A percentile compares a stretch with the other conserved stretches of the same genome.
Conservation (phyloP, 1,139 yeast genomes). For the Saccharomyces hybrid region DNA sequence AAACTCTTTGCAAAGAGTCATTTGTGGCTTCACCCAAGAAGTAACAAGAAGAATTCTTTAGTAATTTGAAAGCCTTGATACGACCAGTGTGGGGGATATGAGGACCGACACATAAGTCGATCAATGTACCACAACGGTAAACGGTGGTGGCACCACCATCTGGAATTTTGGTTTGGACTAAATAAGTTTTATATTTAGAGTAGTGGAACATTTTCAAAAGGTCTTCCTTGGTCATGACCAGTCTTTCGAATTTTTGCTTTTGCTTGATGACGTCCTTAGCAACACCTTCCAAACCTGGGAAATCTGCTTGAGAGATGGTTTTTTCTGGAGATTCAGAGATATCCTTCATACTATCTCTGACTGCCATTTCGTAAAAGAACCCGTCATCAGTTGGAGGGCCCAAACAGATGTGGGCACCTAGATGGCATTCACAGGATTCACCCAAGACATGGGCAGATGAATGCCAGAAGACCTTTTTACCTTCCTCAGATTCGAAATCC, state of each 20-base stretch:
- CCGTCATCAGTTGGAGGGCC: slow-evolving; percentile 99
- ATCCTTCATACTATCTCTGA: slow-evolving; percentile 42
- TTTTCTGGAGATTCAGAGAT: slow-evolving; percentile 51
- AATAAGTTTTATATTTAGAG: slow-evolving; percentile 89
- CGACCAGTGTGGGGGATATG: slow-evolving; percentile 97
- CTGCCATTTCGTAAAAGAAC: slow-evolving; percentile 93
- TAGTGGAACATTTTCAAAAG: slow-evolving; percentile 87
- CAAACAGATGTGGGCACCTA: slow-evolving; percentile 83
- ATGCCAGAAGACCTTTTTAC: slow-evolving; percentile 96
- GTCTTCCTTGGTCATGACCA: slow-evolving; percentile 86
- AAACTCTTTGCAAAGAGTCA: slow-evolving; percentile 93
- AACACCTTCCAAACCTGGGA: slow-evolving; percentile 74
- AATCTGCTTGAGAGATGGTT: slow-evolving; percentile 76
- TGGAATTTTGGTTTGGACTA: slow-evolving; percentile 82
- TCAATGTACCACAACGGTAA: slow-evolving; percentile 95
- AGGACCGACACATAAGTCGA: slow-evolving; percentile 96
- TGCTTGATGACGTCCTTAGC: slow-evolving; percentile 91
- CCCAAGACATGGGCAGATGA: slow-evolving; percentile 98
- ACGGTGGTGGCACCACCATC: slow-evolving; percentile 96
- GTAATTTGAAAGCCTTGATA: slow-evolving; percentile 86
- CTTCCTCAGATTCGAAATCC: slow-evolving; percentile 80
- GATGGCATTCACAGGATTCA: slow-evolving; percentile 94
- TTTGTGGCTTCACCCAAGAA: slow-evolving; percentile 89
- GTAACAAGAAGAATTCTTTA: slow-evolving; percentile 94
- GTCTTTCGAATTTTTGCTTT: slow-evolving; percentile 91